Evolutionary conservation across 2,329 filamentous ascomycete species (phyloP).

Genomic region (Capronia epimyces): DNA sequence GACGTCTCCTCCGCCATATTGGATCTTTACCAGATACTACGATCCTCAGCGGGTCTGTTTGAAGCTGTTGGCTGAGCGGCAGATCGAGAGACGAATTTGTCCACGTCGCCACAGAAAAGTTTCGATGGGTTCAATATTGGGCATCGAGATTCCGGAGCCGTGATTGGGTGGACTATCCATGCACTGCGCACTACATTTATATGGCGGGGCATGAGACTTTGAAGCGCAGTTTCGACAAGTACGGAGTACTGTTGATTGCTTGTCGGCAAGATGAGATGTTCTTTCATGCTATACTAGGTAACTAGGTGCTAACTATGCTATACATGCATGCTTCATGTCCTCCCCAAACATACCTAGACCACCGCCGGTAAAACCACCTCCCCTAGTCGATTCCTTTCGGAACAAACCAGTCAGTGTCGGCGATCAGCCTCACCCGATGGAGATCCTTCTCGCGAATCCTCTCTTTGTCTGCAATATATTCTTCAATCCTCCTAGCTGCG

Average conservation of each 20-base stretch:
- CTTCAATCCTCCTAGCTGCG: conserved; percentile 14
- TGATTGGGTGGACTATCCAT: background rate
- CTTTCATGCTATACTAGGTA: too few species aligned
- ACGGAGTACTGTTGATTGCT: too few species aligned
- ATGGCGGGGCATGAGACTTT: too few species aligned
- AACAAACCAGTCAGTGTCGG: conserved; percentile 17
- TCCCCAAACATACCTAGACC: background rate
- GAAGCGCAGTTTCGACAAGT: too few species aligned
- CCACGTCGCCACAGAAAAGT: background rate
- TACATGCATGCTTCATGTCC: too few species aligned
- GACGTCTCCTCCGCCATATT: conserved; percentile 3
- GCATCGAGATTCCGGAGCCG: background rate
- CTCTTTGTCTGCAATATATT: conserved; percentile 16
- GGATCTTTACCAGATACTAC: background rate
- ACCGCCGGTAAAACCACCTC: background rate
- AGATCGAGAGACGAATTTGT: background rate
- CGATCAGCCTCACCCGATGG: conserved; percentile 19
- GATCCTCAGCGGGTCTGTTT: background rate
- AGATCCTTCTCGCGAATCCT: conserved; percentile 17
- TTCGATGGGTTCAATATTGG: background rate
- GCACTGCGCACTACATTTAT: too few species aligned
- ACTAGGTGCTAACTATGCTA: too few species aligned
- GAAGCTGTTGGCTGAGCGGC: background rate
- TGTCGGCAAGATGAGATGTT: too few species aligned
- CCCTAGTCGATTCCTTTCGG: conserved; percentile 3